These are phyloP conservation scores for Hanseniaspora nectarophila DNA, from an alignment of 805 yeast species.

Conservation along the genomic window DNA sequence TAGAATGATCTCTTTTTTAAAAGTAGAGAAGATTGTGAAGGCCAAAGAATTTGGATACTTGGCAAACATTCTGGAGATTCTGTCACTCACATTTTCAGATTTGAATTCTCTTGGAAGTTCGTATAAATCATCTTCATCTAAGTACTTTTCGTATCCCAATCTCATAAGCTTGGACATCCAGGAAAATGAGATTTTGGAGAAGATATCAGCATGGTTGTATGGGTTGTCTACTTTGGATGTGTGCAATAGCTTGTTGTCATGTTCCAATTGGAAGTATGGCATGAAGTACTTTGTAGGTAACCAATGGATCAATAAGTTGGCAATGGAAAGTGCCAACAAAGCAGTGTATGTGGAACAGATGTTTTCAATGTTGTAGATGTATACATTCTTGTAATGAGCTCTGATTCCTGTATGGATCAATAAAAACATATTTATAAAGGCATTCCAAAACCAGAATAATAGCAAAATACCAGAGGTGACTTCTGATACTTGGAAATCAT, in stretches of 20 bases:
- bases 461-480: slow-evolving; percentile 60
- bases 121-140: slow-evolving; percentile 58
- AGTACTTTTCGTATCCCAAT: slow-evolving; percentile 54
- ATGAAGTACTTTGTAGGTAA: slow-evolving; percentile 31
- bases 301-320: slow-evolving; percentile 30
- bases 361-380: slow-evolving; percentile 22
- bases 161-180: slow-evolving; percentile 87
- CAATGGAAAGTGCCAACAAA: slow-evolving; percentile 27
- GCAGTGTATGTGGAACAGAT: slow-evolving; percentile 25
- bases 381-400: slow-evolving; percentile 24
- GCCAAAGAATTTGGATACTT: slow-evolving; percentile 38
- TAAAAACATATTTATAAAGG: slow-evolving; percentile 38
- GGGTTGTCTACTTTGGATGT: slow-evolving; percentile 26
- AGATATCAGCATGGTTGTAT: slow-evolving; percentile 42
- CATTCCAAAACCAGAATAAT: slow-evolving; percentile 59
- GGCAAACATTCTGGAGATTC: slow-evolving; percentile 51
- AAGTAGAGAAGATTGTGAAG: slow-evolving; percentile 53
- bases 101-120: slow-evolving; percentile 57
- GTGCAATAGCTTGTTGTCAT: slow-evolving; percentile 12
- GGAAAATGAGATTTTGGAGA: slow-evolving; percentile 64
- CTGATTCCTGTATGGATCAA: slow-evolving; percentile 32
- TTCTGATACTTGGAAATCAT: slow-evolving; percentile 56
- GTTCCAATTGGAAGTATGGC: slow-evolving; percentile 34
- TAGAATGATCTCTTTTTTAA: slow-evolving; percentile 55
- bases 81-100: slow-evolving; percentile 39